Evolutionary conservation across 768 basidiomycete species (phyloP), one percentile per base, ranked within the genome.

Genomic region (Lepiota venenata): DNA sequence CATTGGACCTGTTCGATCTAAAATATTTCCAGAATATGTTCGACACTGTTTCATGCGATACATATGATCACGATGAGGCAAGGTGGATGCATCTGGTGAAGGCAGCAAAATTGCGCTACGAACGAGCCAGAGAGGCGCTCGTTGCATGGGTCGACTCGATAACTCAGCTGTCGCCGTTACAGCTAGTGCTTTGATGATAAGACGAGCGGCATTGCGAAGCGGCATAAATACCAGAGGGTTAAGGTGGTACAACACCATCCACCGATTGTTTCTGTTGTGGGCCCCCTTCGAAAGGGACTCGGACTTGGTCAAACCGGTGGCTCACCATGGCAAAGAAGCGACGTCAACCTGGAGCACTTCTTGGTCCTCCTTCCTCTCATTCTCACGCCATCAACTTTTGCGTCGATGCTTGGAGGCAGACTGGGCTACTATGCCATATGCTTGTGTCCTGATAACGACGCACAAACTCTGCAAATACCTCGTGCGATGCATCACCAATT

Each of bases 391-490:
- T 5, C 55, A 21, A 39, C 52, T 4, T 43, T 52, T 2, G 25
- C 49, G 7, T n/a, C 57, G 29, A 61, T 59, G n/a, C 25, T 55
- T 18, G 21, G 45, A 9, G 49, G 55, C 22, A 52, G 51, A 20
- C 60, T 52, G 49, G 55, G 61, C 38, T 64, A 62, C 44, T 62
- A 57, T 61, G 1, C 54, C 62, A 36, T 50, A 62, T 11, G 52
- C 51, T 3, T 59, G 59, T n/a, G 41, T 60, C 5, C 46, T 20
- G 35, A 47, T 60, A 15, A 63, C 62, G 8, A 61, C 56, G 20
- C 61, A 62, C 40, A 32, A 11, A 7, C 32, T 32, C 32, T 32
- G 32, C 10, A 32, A 32, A 9, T 7, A 32, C 32, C 32, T 32
- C 32, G 9, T 7, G 10, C 32, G 10, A 32, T 32, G 32, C 25